Conservation (phyloP, 768 basidiomycete genomes). For the Plicaturopsis crispa region DNA sequence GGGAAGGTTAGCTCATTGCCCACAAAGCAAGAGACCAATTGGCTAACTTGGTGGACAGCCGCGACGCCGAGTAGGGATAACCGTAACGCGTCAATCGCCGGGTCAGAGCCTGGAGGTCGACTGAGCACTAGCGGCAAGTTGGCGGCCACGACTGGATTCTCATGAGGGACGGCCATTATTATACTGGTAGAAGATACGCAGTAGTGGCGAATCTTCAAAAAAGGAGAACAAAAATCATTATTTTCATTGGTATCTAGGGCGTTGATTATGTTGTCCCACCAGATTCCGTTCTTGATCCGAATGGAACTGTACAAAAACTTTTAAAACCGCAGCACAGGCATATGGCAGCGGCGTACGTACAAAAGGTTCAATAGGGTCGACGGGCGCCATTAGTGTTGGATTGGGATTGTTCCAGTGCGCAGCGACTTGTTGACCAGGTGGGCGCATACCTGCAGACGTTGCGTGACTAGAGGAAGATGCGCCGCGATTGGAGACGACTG, state of each 20-base stretch:
- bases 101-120: conserved; percentile 25
- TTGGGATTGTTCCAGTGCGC: conserved; percentile 50
- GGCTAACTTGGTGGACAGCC: conserved; percentile 35
- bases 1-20: no score
- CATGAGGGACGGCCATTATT: conserved; percentile 36
- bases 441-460: conserved; percentile 37
- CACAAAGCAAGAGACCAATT: no score
- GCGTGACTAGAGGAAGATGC: conserved; percentile 34
- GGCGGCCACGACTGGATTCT: conserved; percentile 35
- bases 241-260: conserved; percentile 44
- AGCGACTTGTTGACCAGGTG: conserved; percentile 39
- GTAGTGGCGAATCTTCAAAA: conserved; percentile 31
- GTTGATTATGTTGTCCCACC: conserved; percentile 41
- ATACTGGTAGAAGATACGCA: conserved; percentile 38
- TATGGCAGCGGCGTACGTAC: conserved; percentile 32
- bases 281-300: conserved; percentile 39
- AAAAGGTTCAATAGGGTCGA: conserved; percentile 56
- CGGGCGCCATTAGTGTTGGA: conserved; percentile 31
- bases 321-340: conserved; percentile 5
- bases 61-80: conserved; percentile 30
- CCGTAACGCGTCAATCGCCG: conserved; percentile 31
- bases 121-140: conserved; percentile 34
- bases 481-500: no score
- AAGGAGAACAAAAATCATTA: conserved; percentile 21
- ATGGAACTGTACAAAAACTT: conserved; percentile 25